A percentile compares a stretch with the other conserved stretches of the same genome.
Conservation (phyloP, 2,329 filamentous ascomycete species). For the Colletotrichum gloeosporioides region DNA sequence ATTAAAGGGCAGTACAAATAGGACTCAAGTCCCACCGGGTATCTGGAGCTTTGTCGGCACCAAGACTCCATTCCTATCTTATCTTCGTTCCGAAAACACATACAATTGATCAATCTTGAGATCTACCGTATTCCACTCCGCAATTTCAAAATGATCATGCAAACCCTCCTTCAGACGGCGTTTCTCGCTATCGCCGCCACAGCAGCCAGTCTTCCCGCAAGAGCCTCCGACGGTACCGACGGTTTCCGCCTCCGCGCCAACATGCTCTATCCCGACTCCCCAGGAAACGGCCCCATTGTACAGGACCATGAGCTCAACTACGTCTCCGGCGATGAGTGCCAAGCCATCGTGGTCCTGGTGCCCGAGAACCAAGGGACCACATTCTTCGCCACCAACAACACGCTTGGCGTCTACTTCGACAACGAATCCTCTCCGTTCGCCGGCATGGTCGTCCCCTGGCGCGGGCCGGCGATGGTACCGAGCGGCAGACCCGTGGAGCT, state of each 20-base stretch:
- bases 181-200: not conserved
- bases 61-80: not conserved
- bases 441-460: not conserved
- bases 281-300: not conserved
- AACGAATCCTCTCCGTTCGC: not conserved
- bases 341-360: not conserved
- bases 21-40: accelerated
- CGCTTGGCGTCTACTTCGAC: not conserved
- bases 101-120: not conserved
- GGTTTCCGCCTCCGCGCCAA: not conserved
- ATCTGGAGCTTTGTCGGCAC: not conserved
- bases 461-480: not conserved
- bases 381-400: not conserved
- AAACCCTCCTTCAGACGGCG: not conserved
- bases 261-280: not conserved
- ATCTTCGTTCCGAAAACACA: accelerated
- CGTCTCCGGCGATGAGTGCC: not conserved
- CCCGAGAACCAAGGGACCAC: not conserved
- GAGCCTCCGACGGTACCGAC: not conserved
- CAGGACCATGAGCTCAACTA: not conserved
- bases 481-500: not conserved
- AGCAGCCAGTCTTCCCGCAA: not conserved
- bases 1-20: not conserved
- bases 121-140: not conserved
- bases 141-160: not conserved